Base-by-base conservation (phyloP, 306 rosid species). In the Echinosophora koreensis region DNA sequence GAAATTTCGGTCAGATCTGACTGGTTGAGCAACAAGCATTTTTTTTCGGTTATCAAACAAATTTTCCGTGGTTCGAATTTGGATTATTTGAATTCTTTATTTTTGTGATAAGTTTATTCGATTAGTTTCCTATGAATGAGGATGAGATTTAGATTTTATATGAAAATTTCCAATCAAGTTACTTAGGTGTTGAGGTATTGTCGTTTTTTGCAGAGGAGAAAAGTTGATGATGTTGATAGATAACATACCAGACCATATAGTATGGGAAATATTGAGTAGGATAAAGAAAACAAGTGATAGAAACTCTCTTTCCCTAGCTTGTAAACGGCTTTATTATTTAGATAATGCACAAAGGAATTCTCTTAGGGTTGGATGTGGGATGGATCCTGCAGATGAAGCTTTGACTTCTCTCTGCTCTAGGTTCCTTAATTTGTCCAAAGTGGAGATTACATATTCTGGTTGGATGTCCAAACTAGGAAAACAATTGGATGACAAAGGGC, bases 391-490 rank as follows among this genome's bases (percentile, higher is more conserved):
- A 6, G 88, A 90, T 80, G 90, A 86, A 78, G 97, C 96, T 12
- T 80, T 92, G 86, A 80, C 86, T 12, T 82, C 86, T 49, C 73
- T 94, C 4, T 94, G 98, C 59, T 81, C 41, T 67, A 82, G 98
- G 88, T 94, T 94, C 82, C 59, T 52, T 3, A 89, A 83, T 62
- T 84, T 94, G 86, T 84, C 84, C 11, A 80, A 77, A 81, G 85
- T 94, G 0, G 97, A 94, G 86, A 90, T 94, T 22, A 82, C 85
- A 16, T 92, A 94, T 64, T 78, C 94, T 17, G 97, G 98, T 67
- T 92, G 98, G 98, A 90, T 94, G 96, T 94, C 97, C 5, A 90
- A 92, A 69, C 76, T 92, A 44, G 97, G 98, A 39, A 94, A 89
- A 70, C 97, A 92, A 47, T 84, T 92, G 77, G 98, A 94, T 83